Base-by-base conservation (phyloP, 2,329 filamentous ascomycete species). In the Bertia moriformis region DNA sequence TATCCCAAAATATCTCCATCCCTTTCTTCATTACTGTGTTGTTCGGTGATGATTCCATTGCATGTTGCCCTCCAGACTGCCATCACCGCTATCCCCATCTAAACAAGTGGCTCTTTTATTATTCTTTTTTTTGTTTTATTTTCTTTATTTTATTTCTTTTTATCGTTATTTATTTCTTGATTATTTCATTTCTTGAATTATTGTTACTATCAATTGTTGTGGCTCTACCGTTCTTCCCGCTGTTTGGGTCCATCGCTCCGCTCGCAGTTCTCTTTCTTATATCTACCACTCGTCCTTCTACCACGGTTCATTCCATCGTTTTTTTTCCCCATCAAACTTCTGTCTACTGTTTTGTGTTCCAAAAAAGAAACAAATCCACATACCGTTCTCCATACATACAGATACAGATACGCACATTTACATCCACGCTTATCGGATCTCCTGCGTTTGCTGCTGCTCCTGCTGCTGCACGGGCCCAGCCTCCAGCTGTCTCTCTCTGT, bases 101-200 rank as follows among this genome's bases (percentile, higher is more conserved):
- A n/a, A n/a, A n/a, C n/a, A n/a, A n/a, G n/a, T n/a, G n/a, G n/a
- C 46, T 45, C 42, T 42, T 45, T 48, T 49, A 45, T 48, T 47
- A 42, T 44, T 40, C 41, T 47, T 48, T 48, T 46, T 40, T 42
- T 37, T 41, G 41, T 41, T 36, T 42, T 39, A 38, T 41, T 41
- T 39, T 40, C 41, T 37, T 40, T 39, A 39, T 39, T 42, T 39
- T 36, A 37, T 42, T 39, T 38, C 38, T 45, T 33, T 19, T 30
- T 40, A 29, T 40, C 43, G 42, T 45, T 42, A 41, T 43, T 45
- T 40, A 17, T 40, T n/a, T 24, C 32, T 19, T 14, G 17, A 38
- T 18, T 19, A 30, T 19, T 22, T 40, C 10, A 13, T 14, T 41
- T 33, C 14, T 22, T 39, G 12, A 12, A 19, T 39, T 36, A 18